These are phyloP conservation scores for Schizosaccharomyces pombe DNA, from an alignment of 805 yeast species.

Conservation along the genomic window DNA sequence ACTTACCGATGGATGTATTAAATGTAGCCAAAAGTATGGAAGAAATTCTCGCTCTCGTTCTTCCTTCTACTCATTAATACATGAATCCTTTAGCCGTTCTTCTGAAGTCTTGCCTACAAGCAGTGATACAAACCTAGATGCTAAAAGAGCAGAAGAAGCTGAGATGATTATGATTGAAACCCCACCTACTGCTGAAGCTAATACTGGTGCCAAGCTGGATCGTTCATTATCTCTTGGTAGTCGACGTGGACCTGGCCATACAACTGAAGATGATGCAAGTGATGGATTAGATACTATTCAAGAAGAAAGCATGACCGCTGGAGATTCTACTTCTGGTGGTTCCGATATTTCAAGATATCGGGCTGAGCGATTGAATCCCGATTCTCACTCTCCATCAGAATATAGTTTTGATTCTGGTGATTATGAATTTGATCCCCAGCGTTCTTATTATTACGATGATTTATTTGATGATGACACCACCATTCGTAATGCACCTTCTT, in stretches of 20 bases:
- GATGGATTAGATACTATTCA: not conserved
- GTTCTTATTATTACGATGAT: not conserved
- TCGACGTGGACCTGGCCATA: conserved; percentile 1
- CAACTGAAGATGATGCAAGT: not conserved
- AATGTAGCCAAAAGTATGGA: not conserved
- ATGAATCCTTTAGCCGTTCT: not conserved
- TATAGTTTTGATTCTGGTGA: conserved; percentile 2
- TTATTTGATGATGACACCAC: conserved; percentile 2
- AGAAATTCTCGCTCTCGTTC: not conserved
- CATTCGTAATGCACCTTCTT: not conserved
- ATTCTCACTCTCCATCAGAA: conserved; percentile 1
- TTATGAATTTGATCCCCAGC: conserved; percentile 3
- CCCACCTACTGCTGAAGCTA: not conserved
- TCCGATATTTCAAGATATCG: not conserved
- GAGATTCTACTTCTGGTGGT: not conserved
- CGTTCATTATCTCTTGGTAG: not conserved
- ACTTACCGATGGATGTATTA: not conserved
- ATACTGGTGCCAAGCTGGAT: not conserved
- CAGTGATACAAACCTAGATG: not conserved
- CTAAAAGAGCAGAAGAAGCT: not conserved
- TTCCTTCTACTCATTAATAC: not conserved
- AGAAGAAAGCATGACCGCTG: not conserved
- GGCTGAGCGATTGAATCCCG: not conserved
- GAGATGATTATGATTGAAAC: not conserved
- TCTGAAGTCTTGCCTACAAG: not conserved